Evolutionary conservation across 2,329 filamentous ascomycete species (phyloP).

Genomic region (Ophiostoma quercus): DNA sequence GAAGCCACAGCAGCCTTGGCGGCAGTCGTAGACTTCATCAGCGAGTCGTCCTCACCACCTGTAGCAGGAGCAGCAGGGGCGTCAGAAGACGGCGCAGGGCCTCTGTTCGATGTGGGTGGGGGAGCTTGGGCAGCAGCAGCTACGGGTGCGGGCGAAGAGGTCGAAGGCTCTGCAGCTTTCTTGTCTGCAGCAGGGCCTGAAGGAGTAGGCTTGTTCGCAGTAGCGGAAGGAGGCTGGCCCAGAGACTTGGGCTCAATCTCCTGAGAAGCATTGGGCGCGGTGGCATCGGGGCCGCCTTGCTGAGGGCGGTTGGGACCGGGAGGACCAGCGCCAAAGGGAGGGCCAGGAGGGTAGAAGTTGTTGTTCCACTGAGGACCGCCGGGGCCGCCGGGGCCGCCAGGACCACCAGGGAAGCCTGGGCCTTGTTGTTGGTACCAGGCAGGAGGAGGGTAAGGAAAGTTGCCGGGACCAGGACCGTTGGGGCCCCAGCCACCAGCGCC

Average conservation of each 20-base stretch:
- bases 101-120: background rate
- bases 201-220: slow-evolving; percentile 34
- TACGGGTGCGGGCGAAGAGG: background rate
- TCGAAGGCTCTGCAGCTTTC: background rate
- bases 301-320: background rate
- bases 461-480: slow-evolving; percentile 30
- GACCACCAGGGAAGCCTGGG: slow-evolving; percentile 62
- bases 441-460: slow-evolving; percentile 70
- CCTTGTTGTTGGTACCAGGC: slow-evolving; percentile 69
- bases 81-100: background rate
- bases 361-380: slow-evolving; percentile 48
- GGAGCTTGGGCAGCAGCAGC: background rate
- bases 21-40: slow-evolving; percentile 66
- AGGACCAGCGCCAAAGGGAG: slow-evolving; percentile 18
- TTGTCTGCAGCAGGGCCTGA: slow-evolving; percentile 34
- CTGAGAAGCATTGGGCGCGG: slow-evolving; percentile 37
- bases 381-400: background rate
- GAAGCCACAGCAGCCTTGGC: slow-evolving; percentile 71
- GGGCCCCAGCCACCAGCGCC: slow-evolving; percentile 31
- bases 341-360: slow-evolving; percentile 47
- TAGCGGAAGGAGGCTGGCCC: slow-evolving; percentile 39
- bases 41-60: slow-evolving; percentile 36
- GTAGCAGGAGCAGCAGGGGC: background rate
- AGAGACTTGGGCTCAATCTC: slow-evolving; percentile 50
- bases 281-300: background rate